Evolutionary conservation across 2,329 filamentous ascomycete genomes (phyloP), one percentile per base, ranked within the genome.

Genomic region (Ceratocystis cubensis): DNA sequence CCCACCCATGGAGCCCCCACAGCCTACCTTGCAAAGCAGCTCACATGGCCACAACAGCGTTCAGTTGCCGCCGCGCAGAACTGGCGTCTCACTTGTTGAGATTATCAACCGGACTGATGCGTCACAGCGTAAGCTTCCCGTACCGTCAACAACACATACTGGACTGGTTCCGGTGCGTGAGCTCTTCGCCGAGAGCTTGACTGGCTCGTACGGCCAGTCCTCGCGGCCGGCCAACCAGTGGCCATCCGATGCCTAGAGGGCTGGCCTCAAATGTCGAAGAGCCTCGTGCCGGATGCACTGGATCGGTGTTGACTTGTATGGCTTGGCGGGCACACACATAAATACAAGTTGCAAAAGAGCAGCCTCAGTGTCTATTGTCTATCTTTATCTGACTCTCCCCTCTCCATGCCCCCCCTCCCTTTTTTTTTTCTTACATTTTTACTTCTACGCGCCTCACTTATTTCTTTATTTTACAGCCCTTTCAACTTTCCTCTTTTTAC

Each of bases 41-140:
- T 74, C 73, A 8, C 74, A 75, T 59, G 69, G 74, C 70, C 70
- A 77, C 72, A 76, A 77, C 65, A 75, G 76, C 25, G 72, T 72
- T 44, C 82, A 83, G 70, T 46, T 65, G 57, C 45, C 56, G 44
- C 70, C 76, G 67, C 78, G 80, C 66, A 79, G 82, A 71, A 83
- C 81, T 66, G 91, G 91, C 50, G 84, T 95, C 67, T 88, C 90
- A 48, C 87, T 97, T 71, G 89, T 87, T 68, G 93, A 97, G 75
- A 97, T 97, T 73, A 94, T 97, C 79, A 91, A 88, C 73, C 87
- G 88, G 71, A 84, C 91, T 1, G 92, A 96, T 70, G 91, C 91
- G 46, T 88, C 88, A 28, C 89, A 94, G 77, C 82, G 93, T 71
- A 97, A 97, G 76, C 80, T 97, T 20, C 93, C 93, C 0, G 89